Evolutionary conservation across 495 filamentous ascomycete species (phyloP), one percentile per base, ranked within the genome.

Genomic region (Xylaria bambusicola): DNA sequence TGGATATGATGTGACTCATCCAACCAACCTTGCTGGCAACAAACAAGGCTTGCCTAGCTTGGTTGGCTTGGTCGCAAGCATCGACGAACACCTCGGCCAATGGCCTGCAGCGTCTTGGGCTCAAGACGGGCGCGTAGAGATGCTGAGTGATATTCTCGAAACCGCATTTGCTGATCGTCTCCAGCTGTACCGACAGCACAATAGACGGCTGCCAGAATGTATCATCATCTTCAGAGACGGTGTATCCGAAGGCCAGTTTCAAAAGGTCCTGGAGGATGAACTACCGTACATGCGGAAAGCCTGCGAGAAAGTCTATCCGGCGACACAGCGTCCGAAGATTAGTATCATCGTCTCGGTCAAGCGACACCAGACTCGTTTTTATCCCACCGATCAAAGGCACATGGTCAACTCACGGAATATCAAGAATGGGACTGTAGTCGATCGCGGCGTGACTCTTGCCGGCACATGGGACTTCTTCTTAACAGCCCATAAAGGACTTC

Each of bases 141-240:
- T 91, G 73, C 84, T 90, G 61, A 84, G 89, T 3, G 60, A 8
- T 66, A 73, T 6, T 58, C 91, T 48, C 71, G 82, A 42, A 55
- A 66, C 24, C 75, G 89, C 74, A 66, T 95, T 66, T 65, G 76
- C 48, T 77, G 41, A 79, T 4, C 86, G 88, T 1, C 73, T 98
- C 0, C 41, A 66, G 0, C 66, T 85, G 2, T 97, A 86, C 86
- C 71, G 76, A 12, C 62, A 66, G 0, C 79, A 88, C 62, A 82
- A 82, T 45, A 66, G 70, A 15, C 64, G 67, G 1, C 72, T 86
- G 0, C 93, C 93, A 0, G 75, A 84, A 31, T 88, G 88, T 56
- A 88, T 98, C 55, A 69, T 98, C 57, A 82, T 97, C 31, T 97
- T 92, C 75, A 88, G 93, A 35, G 93, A 97, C 71, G 93, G 93